Evolutionary conservation across 805 yeast species (phyloP).

Genomic region (Ogataea parapolymorpha): DNA sequence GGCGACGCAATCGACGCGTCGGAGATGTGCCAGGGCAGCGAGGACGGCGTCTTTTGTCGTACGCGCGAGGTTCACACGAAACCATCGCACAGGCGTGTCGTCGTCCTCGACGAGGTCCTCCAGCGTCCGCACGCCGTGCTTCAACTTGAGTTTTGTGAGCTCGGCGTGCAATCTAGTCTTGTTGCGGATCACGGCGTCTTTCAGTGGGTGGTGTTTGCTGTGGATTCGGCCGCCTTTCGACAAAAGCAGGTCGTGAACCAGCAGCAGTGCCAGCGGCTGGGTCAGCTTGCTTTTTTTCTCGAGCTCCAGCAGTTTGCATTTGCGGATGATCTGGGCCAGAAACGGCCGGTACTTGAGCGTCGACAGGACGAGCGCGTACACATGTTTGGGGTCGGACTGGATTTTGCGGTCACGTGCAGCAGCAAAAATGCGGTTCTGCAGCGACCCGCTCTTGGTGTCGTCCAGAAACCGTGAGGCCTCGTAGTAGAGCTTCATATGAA

Average conservation of each 20-base stretch:
- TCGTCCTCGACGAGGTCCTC: conserved; percentile 53
- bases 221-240: conserved; percentile 78
- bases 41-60: conserved; percentile 39
- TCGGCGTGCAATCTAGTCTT: conserved; percentile 84
- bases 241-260: conserved; percentile 79
- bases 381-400: conserved; percentile 73
- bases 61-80: conserved; percentile 66
- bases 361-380: conserved; percentile 79
- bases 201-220: conserved; percentile 83
- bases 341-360: conserved; percentile 69
- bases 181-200: conserved; percentile 73
- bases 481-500: conserved; percentile 36
- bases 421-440: conserved; percentile 51
- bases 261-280: conserved; percentile 52
- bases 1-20: conserved; percentile 43
- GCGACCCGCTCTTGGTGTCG: conserved; percentile 48
- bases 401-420: conserved; percentile 45
- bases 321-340: conserved; percentile 58
- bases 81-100: conserved; percentile 78
- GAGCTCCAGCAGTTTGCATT: conserved; percentile 59
- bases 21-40: conserved; percentile 41
- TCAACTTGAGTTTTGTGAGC: conserved; percentile 69
- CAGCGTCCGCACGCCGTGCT: conserved; percentile 57
- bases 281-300: conserved; percentile 47
- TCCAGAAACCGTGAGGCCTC: conserved; percentile 43